Evolutionary conservation across 768 basidiomycete species (phyloP).

Genomic region (Agaricus blazei): DNA sequence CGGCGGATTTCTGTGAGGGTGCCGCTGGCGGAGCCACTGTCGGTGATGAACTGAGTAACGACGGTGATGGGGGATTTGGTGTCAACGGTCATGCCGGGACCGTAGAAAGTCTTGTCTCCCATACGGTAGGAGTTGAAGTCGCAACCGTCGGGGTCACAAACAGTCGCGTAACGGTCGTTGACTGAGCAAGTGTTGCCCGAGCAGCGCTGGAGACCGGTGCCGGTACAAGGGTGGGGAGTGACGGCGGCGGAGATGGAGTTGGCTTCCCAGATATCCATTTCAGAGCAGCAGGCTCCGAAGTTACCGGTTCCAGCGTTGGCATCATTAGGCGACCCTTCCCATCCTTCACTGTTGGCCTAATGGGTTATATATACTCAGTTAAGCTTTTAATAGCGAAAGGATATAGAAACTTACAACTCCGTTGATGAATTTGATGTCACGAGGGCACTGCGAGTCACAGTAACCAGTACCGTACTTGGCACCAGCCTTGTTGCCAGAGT

Average conservation of each 20-base stretch:
- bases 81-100: slow-evolving; percentile 27
- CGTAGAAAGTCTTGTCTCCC: slow-evolving; percentile 34
- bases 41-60: slow-evolving; percentile 39
- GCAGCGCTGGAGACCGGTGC: slow-evolving; percentile 28
- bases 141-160: slow-evolving; percentile 41
- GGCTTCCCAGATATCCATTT: slow-evolving; percentile 46
- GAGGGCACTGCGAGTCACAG: slow-evolving; percentile 12
- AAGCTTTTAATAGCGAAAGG: not conserved
- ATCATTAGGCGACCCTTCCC: slow-evolving; percentile 4
- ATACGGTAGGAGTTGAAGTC: slow-evolving; percentile 48
- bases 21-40: slow-evolving; percentile 29
- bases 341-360: slow-evolving; percentile 11
- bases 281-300: slow-evolving; percentile 35
- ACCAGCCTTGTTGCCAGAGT: slow-evolving; percentile 9
- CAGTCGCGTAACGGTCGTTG: slow-evolving; percentile 16
- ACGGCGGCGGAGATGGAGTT: slow-evolving; percentile 34
- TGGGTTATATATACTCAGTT: not conserved
- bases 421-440: slow-evolving; percentile 11
- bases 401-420: slow-evolving; percentile 6
- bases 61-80: slow-evolving; percentile 10
- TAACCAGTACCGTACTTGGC: slow-evolving; percentile 13
- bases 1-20: slow-evolving; percentile 15
- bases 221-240: slow-evolving; percentile 34
- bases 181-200: slow-evolving; percentile 24
- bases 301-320: slow-evolving; percentile 33